phyloP scores from a whole-genome alignment of 176 grass and related monocot genomes.

The Eremochloa ophiuroides region DNA sequence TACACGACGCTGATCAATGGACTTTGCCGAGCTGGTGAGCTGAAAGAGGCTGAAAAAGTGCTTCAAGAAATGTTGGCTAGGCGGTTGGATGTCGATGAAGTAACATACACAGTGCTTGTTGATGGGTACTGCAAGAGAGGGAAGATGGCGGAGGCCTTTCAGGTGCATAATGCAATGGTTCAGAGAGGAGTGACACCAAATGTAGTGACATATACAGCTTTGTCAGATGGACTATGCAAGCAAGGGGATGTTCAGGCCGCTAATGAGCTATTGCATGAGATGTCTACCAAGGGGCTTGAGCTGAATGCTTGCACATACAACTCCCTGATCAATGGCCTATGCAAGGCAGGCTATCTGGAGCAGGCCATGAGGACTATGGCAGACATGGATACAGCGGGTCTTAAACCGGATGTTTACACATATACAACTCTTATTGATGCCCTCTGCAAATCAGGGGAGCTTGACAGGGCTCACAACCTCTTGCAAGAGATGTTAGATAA shows the following conservation, averaged over 20 bases:
- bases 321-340: conserved; percentile 88
- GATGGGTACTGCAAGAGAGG: conserved; percentile 86
- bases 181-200: conserved; percentile 59
- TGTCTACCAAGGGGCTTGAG: conserved; percentile 69
- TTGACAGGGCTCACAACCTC: conserved; percentile 65
- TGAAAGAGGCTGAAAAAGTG: conserved; percentile 62
- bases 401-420: conserved; percentile 74
- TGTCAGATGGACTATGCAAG: conserved; percentile 87
- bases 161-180: conserved; percentile 71
- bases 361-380: conserved; percentile 74
- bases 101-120: conserved; percentile 75
- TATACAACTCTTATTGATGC: conserved; percentile 92
- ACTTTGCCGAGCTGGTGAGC: conserved; percentile 59
- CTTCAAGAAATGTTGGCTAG: conserved; percentile 63
- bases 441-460: conserved; percentile 69
- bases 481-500: conserved; percentile 87
- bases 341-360: conserved; percentile 79
- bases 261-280: conserved; percentile 93
- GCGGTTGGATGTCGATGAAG: conserved; percentile 55
- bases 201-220: conserved; percentile 90
- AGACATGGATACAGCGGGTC: conserved; percentile 67
- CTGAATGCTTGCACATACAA: conserved; percentile 83
- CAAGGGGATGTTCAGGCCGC: conserved; percentile 68
- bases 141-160: conserved; percentile 72
- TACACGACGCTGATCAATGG: conserved; percentile 74